phyloP scores from a whole-genome alignment of 768 basidiomycete genomes.

The Kondoa malvinella region DNA sequence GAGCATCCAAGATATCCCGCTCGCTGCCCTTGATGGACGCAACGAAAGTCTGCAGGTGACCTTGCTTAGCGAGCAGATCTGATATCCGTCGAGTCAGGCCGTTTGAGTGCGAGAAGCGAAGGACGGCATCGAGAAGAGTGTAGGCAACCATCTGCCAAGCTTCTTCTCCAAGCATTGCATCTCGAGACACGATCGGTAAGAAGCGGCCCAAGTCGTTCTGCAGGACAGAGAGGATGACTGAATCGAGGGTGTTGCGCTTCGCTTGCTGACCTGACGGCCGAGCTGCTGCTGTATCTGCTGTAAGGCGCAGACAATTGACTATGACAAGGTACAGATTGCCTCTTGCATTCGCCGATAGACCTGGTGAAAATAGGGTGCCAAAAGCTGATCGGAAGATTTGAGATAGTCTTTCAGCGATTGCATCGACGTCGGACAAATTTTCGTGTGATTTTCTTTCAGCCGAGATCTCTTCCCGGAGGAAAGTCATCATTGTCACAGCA shows the following conservation, averaged over 20 bases:
- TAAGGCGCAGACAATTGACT: constrained; percentile 67
- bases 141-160: constrained; percentile 96
- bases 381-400: constrained; percentile 46
- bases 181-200: constrained; percentile 56
- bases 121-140: constrained; percentile 65
- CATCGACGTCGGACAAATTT: constrained; percentile 35
- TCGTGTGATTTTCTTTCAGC: constrained; percentile 34
- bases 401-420: constrained; percentile 63
- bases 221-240: constrained; percentile 49
- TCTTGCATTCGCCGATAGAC: constrained; percentile 65
- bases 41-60: constrained; percentile 65
- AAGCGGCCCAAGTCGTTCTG: constrained; percentile 55
- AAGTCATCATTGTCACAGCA: constrained; percentile 63
- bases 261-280: constrained; percentile 27
- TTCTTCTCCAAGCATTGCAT: constrained; percentile 84
- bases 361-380: constrained; percentile 50
- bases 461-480: constrained; percentile 47
- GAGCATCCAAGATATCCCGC: constrained; percentile 49
- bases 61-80: constrained; percentile 49
- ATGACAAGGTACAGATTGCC: constrained; percentile 88
- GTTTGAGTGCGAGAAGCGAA: constrained; percentile 42
- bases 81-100: constrained; percentile 45
- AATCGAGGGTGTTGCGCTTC: constrained; percentile 42
- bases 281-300: constrained; percentile 26
- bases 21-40: constrained; percentile 71